Evolutionary conservation across 1,284 basidiomycete genomes (phyloP), one percentile per base, ranked within the genome.

Genomic region (Cutaneotrichosporon cutaneum): DNA sequence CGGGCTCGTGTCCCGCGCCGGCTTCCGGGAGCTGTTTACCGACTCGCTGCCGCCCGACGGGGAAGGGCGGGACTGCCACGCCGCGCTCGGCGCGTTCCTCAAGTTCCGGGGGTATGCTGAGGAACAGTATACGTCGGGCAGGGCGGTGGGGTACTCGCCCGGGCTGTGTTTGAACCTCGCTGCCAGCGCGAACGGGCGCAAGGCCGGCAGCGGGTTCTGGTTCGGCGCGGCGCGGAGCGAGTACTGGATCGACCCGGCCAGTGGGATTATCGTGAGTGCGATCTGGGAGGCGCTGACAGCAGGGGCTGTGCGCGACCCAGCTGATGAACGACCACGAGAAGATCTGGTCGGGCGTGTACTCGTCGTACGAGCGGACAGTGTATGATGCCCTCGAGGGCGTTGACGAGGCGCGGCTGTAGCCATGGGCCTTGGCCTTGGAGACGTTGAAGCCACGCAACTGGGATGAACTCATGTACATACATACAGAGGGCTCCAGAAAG

Each of bases 281-380:
- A 16, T 13, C 6, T 8, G 18, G 54, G 26, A 13, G 10, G 27
- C 2, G 24, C 54, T 56, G 42, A 56, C 54, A 9, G 11, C 35
- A 59, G 58, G 61, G 56, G 5, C 45, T 68, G 33, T 65, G 64
- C 53, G 61, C 61, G 30, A 68, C 72, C n/a, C 63, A 72, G 47
- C 60, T 74, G 11, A 50, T 69, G 39, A 27, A 67, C 14, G 27
- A 56, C 3, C 54, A 61, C 22, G 69, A 69, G n/a, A 66, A 68
- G 44, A 60, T 62, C 3, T 71, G 65, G 62, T 61, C 63, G 50
- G 53, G 58, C 36, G 56, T 68, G 13, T 77, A 72, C 62, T 63
- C 68, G n/a, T 60, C 58, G 32, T 75, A 65, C 52, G 74, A 77
- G 63, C 60, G 67, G 57, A 61, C 63, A 0, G 32, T 77, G 36